phyloP scores from a whole-genome alignment of 139 green algal genomes.

The Astrephomene gubernaculifera region DNA sequence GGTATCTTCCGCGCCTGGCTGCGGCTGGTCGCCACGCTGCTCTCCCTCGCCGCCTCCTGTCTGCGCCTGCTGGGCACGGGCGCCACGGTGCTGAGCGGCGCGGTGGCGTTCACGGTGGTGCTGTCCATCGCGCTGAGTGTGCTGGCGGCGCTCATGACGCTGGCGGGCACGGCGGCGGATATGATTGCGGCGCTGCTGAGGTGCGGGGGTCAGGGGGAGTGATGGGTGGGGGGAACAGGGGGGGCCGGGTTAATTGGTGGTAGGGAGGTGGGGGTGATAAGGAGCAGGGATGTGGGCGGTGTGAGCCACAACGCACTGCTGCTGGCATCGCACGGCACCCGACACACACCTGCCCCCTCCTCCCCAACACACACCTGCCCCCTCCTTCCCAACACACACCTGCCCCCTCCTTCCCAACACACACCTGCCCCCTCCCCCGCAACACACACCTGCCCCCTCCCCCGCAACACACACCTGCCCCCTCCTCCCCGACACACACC shows the following conservation, averaged over 20 bases:
- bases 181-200: constrained; percentile 16
- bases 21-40: neutral
- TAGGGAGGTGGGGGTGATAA: neutral
- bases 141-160: constrained; percentile 30
- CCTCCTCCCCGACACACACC: neutral
- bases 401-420: neutral
- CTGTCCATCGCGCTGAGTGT: constrained; percentile 38
- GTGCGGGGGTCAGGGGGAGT: neutral
- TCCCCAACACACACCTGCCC: no score
- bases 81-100: constrained; percentile 29
- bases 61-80: constrained; percentile 46
- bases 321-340: no score
- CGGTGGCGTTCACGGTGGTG: constrained; percentile 50
- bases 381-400: no score
- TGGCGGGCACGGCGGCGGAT: constrained; percentile 33
- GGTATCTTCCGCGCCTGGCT: constrained; percentile 46
- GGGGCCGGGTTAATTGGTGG: neutral
- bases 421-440: neutral
- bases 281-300: no score
- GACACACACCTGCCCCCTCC: no score
- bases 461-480: neutral
- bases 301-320: no score
- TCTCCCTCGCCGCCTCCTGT: neutral
- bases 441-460: neutral
- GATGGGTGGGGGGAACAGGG: neutral